These are phyloP conservation scores for Venturia asperata DNA, from an alignment of 2,329 filamentous ascomycete genomes.

Conservation along the genomic window DNA sequence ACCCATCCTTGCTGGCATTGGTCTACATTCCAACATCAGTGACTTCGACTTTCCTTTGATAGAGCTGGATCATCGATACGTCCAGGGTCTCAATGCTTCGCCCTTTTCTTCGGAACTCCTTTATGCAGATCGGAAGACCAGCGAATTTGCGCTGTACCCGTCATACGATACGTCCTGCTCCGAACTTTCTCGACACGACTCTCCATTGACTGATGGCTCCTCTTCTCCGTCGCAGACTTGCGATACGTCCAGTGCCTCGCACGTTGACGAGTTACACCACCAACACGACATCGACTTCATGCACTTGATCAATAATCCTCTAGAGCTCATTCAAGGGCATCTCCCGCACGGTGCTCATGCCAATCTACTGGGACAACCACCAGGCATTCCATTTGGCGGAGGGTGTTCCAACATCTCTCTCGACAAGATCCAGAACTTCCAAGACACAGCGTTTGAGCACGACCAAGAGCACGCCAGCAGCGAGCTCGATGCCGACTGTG, in stretches of 20 bases:
- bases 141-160: background rate
- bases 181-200: background rate
- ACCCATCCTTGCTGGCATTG: background rate
- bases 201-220: background rate
- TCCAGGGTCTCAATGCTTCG: background rate
- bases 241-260: slow-evolving; percentile 17
- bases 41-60: background rate
- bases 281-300: slow-evolving; percentile 1
- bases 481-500: slow-evolving; percentile 12
- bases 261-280: slow-evolving; percentile 8
- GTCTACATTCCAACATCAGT: background rate
- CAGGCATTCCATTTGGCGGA: slow-evolving; percentile 5
- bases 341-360: background rate
- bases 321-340: background rate
- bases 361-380: background rate
- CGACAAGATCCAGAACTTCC: slow-evolving; percentile 18
- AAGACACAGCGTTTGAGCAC: background rate
- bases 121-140: background rate
- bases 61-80: background rate
- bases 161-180: background rate
- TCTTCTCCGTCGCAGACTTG: slow-evolving; percentile 9
- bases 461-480: background rate
- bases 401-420: slow-evolving; percentile 14
- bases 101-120: background rate
- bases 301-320: background rate